Percentiles rank a stretch among this genome's conserved stretches.
Conservation (phyloP, 1,139 yeast species). For the Wickerhamiella pararugosa region DNA sequence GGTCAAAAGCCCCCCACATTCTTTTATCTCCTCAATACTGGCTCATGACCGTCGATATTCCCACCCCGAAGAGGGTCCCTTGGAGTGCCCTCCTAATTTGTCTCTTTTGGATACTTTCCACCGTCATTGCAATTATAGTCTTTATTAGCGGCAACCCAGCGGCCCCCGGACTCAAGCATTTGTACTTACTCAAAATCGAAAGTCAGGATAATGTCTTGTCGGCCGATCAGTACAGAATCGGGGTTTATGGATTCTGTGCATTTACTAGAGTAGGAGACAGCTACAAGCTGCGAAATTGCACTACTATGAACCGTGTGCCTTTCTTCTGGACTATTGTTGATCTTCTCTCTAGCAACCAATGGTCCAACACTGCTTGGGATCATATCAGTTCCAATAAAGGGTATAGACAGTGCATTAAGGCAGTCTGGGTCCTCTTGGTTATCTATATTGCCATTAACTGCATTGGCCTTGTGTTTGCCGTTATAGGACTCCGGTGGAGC, state of each 20-base stretch:
- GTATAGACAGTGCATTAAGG: constrained; percentile 3
- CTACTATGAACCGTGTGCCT: neutral
- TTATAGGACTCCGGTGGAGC: constrained; percentile 2
- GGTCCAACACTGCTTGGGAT: neutral
- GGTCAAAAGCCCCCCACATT: too few relatives aligned
- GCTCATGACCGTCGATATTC: too few relatives aligned
- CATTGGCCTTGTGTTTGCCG: constrained; percentile 1
- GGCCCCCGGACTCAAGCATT: neutral
- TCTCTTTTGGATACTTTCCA: constrained; percentile 2
- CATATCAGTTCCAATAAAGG: neutral
- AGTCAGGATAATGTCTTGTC: neutral
- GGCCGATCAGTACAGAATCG: neutral
- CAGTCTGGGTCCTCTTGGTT: constrained; percentile 3
- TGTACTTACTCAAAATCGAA: neutral
- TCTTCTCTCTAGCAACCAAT: neutral
- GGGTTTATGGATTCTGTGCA: neutral
- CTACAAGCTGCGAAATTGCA: neutral
- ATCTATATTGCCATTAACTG: constrained; percentile 2
- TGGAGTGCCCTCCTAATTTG: constrained; percentile 1
- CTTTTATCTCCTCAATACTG: too few relatives aligned
- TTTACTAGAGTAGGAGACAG: neutral
- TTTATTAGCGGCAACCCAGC: neutral
- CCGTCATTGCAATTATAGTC: neutral
- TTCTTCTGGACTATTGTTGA: neutral
- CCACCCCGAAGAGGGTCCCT: too few relatives aligned